Evolutionary conservation across 768 basidiomycete genomes (phyloP).

Genomic region (Lentinula edodes): DNA sequence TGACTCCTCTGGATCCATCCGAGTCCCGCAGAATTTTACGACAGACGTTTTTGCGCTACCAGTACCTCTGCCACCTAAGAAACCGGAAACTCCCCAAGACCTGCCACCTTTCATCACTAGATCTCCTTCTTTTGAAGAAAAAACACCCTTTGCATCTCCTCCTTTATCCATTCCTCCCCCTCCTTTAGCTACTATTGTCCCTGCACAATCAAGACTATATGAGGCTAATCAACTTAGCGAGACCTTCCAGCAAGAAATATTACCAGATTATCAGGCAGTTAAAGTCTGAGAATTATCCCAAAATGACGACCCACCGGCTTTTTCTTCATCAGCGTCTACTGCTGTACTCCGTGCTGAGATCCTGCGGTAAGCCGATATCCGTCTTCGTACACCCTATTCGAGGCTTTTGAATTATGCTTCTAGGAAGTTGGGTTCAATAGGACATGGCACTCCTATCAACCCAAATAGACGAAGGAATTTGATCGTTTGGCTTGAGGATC

Average conservation of each 20-base stretch:
- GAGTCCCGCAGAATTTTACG: neutral
- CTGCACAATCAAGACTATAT: neutral
- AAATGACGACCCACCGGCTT: neutral
- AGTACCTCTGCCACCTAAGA: neutral
- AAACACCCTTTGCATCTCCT: neutral
- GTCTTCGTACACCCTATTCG: neutral
- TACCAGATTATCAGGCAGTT: neutral
- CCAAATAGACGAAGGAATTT: neutral
- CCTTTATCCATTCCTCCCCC: constrained; percentile 1
- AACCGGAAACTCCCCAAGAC: neutral
- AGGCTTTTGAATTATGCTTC: constrained; percentile 3
- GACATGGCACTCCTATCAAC: constrained; percentile 1
- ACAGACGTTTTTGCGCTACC: constrained; percentile 4
- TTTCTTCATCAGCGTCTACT: neutral
- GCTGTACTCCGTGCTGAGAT: neutral
- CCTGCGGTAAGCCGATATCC: neutral
- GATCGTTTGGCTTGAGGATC: constrained; percentile 4
- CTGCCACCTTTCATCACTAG: neutral
- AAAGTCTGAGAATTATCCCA: neutral
- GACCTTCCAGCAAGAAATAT: neutral
- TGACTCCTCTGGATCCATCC: neutral
- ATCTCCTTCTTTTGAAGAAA: neutral
- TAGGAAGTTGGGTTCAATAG: constrained; percentile 3
- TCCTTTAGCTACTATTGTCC: neutral
- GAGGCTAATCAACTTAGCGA: neutral